Evolutionary conservation across 768 basidiomycete species (phyloP).

Genomic region (Tulasnella sp.): DNA sequence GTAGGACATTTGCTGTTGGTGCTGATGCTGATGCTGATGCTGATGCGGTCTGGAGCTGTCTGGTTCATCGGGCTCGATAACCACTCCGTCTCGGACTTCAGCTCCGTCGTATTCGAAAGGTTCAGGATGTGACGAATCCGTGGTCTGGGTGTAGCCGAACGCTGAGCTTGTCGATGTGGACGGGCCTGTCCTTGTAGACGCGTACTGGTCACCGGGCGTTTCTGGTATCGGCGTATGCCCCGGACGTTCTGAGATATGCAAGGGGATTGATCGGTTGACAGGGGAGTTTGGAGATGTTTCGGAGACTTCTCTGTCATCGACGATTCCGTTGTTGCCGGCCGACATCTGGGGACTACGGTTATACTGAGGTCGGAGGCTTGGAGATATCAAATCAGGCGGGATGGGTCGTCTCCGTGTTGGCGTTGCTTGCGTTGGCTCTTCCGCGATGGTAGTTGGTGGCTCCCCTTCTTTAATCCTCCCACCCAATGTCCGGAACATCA

Average conservation of each 20-base stretch:
- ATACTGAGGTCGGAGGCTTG: slow-evolving; percentile 2
- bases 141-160: background rate
- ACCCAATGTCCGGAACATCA: slow-evolving; percentile 13
- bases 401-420: slow-evolving; percentile 9
- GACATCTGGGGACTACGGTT: slow-evolving; percentile 15
- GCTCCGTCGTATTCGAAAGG: slow-evolving; percentile 12
- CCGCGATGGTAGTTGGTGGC: background rate
- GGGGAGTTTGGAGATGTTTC: slow-evolving; percentile 19
- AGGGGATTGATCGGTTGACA: slow-evolving; percentile 11
- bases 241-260: background rate
- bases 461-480: slow-evolving; percentile 12
- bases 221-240: slow-evolving; percentile 1
- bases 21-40: background rate
- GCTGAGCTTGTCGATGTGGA: background rate
- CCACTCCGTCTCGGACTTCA: slow-evolving; percentile 10
- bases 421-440: slow-evolving; percentile 8
- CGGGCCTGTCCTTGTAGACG: background rate
- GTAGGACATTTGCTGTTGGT: background rate
- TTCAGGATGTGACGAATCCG: background rate
- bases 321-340: slow-evolving; percentile 17
- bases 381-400: background rate
- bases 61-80: slow-evolving; percentile 6
- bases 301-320: slow-evolving; percentile 25
- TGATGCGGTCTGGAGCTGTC: background rate
- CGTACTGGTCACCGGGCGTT: background rate